A percentile compares a stretch with the other conserved stretches of the same genome.
phyloP scores from a whole-genome alignment of 2,329 filamentous ascomycete genomes.

The Bertia moriformis region DNA sequence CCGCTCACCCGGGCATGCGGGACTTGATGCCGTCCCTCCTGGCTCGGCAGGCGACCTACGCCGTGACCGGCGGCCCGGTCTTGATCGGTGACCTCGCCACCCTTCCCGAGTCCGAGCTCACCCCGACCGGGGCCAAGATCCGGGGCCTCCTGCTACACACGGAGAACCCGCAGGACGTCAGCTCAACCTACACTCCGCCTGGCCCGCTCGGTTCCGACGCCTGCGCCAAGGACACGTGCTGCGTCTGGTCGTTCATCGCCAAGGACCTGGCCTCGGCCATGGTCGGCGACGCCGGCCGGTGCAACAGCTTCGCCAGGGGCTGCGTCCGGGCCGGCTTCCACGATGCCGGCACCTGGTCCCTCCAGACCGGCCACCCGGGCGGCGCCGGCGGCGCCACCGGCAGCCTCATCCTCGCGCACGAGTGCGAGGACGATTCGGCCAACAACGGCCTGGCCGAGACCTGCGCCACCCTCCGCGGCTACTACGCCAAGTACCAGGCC shows the following conservation, averaged over 20 bases:
- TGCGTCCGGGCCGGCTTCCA: slow-evolving; percentile 32
- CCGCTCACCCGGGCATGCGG: too few species aligned
- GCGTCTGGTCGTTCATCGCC: slow-evolving; percentile 27
- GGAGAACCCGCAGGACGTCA: neutral
- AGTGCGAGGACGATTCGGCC: slow-evolving; percentile 20
- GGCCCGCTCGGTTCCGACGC: slow-evolving; percentile 7
- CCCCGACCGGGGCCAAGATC: slow-evolving; percentile 18
- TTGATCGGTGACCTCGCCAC: slow-evolving; percentile 23
- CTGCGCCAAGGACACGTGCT: slow-evolving; percentile 24
- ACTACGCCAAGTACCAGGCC: slow-evolving; percentile 25
- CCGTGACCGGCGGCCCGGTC: too few species aligned
- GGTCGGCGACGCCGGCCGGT: slow-evolving; percentile 19
- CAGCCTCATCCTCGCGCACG: slow-evolving; percentile 22
- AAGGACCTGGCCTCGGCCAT: slow-evolving; percentile 21
- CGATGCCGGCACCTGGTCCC: slow-evolving; percentile 28
- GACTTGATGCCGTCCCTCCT: too few species aligned
- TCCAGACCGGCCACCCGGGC: slow-evolving; percentile 13
- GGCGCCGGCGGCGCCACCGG: slow-evolving; percentile 29
- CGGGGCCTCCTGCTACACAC: slow-evolving; percentile 15
- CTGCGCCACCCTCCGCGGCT: slow-evolving; percentile 18
- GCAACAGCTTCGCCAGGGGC: slow-evolving; percentile 25
- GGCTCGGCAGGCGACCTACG: too few species aligned
- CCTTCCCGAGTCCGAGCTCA: slow-evolving; percentile 14
- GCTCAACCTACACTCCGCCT: slow-evolving; percentile 2
- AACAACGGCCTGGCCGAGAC: slow-evolving; percentile 32